Evolutionary conservation across 495 filamentous ascomycete genomes (phyloP).

Genomic region (Chaetomium tenue): DNA sequence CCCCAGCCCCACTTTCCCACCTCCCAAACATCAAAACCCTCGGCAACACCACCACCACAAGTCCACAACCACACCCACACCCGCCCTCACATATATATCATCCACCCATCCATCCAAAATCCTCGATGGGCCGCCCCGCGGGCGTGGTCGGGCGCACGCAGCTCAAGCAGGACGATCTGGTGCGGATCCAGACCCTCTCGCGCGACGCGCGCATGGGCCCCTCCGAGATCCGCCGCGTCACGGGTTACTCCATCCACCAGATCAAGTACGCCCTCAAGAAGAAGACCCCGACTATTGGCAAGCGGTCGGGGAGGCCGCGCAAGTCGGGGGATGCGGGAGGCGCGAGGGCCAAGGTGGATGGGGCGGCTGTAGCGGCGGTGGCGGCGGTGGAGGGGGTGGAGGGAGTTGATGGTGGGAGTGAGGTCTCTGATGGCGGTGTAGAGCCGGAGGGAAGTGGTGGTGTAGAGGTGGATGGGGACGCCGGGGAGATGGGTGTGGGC

Average conservation of each 20-base stretch:
- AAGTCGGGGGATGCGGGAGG: background rate
- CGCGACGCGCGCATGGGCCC: slow-evolving; percentile 19
- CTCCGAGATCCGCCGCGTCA: slow-evolving; percentile 14
- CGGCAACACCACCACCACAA: background rate
- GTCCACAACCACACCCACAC: background rate
- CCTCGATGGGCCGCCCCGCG: slow-evolving; percentile 13
- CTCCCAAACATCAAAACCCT: background rate
- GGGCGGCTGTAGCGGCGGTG: background rate
- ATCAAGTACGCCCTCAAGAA: slow-evolving; percentile 24
- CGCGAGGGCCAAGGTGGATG: too few relatives aligned
- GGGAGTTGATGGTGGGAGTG: background rate
- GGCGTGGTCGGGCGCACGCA: slow-evolving; percentile 7
- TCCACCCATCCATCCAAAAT: background rate
- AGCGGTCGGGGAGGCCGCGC: slow-evolving; percentile 12
- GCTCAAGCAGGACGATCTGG: slow-evolving; percentile 13
- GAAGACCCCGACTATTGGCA: slow-evolving; percentile 15
- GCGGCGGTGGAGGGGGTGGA: background rate
- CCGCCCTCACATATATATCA: background rate
- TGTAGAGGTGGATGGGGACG: background rate
- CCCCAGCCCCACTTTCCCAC: background rate
- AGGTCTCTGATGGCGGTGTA: background rate
- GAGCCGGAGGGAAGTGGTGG: background rate
- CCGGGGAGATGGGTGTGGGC: background rate
- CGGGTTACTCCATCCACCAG: slow-evolving; percentile 21
- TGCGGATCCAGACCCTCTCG: slow-evolving; percentile 15